Percentiles rank a stretch among this genome's conserved stretches.
phyloP scores from a whole-genome alignment of 139 green algal genomes.

The Ostreobium quekettii region DNA sequence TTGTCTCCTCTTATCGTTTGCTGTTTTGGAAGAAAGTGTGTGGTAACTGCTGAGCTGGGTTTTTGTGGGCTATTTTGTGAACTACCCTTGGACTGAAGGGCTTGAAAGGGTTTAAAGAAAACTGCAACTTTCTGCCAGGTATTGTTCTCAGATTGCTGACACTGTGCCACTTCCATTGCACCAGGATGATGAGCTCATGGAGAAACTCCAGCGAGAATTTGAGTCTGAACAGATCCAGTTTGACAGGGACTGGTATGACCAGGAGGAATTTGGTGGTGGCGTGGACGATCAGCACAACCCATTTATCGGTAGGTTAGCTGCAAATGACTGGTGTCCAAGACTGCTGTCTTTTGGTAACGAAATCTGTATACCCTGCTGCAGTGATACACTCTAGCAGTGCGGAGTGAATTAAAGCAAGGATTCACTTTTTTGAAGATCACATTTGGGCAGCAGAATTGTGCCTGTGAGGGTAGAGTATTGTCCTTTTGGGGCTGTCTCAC shows the following conservation, averaged over 20 bases:
- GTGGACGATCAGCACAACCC: conserved; percentile 52
- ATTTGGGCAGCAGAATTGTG: too few relatives aligned
- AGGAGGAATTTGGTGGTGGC: conserved; percentile 67
- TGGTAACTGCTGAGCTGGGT: neutral
- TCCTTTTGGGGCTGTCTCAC: too few relatives aligned
- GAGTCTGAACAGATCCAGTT: conserved; percentile 70
- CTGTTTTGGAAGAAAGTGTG: neutral
- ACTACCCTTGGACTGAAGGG: too few relatives aligned
- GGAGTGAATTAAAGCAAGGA: too few relatives aligned
- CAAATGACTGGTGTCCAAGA: conserved; percentile 23
- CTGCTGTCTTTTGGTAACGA: neutral
- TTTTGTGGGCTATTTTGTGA: neutral
- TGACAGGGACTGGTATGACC: conserved; percentile 77
- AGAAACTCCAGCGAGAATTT: conserved; percentile 34
- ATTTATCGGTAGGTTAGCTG: conserved; percentile 36
- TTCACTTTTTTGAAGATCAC: too few relatives aligned
- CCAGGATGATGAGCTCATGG: neutral
- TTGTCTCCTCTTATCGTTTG: neutral
- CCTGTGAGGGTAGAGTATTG: too few relatives aligned
- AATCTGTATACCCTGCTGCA: conserved; percentile 17
- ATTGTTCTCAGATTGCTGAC: too few relatives aligned
- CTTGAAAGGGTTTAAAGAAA: too few relatives aligned
- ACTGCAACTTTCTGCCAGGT: too few relatives aligned
- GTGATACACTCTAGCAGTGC: conserved; percentile 6
- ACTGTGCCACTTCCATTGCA: neutral